A percentile compares a stretch with the other conserved stretches of the same genome.
These are phyloP conservation scores for Chrysosporium keratinophilum DNA, from an alignment of 2,329 filamentous ascomycete genomes.

Conservation along the genomic window DNA sequence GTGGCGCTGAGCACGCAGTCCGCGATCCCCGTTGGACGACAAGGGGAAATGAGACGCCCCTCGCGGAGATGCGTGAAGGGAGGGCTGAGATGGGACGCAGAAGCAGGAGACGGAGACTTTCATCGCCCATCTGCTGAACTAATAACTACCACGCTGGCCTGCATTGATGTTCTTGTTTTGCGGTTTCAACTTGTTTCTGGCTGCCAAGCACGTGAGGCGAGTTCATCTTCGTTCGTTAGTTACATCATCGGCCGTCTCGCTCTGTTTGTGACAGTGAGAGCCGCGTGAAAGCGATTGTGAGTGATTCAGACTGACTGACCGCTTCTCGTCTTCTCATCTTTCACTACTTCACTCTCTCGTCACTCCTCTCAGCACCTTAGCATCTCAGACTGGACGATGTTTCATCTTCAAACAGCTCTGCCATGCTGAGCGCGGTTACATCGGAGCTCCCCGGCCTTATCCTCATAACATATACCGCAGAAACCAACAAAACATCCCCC, in stretches of 20 bases:
- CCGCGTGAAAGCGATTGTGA: too few species aligned
- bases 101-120: too few species aligned
- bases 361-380: background rate
- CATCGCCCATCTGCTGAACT: background rate
- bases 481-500: too few species aligned
- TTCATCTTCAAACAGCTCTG: background rate
- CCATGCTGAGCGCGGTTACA: background rate
- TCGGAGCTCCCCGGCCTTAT: constrained; percentile 2
- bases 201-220: background rate
- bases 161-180: background rate
- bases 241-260: too few species aligned
- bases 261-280: too few species aligned
- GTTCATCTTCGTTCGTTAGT: background rate
- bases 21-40: background rate
- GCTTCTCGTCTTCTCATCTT: background rate
- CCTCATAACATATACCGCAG: background rate
- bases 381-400: background rate
- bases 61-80: background rate
- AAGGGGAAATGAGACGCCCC: background rate
- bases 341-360: background rate
- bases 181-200: too few species aligned
- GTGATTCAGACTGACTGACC: too few species aligned
- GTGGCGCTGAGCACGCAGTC: background rate
- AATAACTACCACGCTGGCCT: too few species aligned
- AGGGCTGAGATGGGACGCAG: too few species aligned